Evolutionary conservation across 108 stramenopile species (phyloP).

Genomic region (Aurantiochytrium sp.): DNA sequence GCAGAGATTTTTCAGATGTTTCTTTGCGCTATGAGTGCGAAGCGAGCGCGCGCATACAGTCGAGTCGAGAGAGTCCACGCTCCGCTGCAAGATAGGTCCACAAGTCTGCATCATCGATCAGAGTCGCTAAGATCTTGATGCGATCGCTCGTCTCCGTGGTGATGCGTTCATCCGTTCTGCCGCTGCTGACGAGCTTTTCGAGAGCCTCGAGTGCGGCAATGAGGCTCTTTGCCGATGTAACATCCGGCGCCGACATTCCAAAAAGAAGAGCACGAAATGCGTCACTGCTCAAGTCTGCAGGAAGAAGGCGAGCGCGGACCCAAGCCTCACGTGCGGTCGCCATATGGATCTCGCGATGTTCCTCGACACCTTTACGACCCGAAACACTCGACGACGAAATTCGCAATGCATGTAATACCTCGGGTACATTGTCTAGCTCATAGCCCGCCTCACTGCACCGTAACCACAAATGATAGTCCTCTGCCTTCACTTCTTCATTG

Average conservation of each 20-base stretch:
- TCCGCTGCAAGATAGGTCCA: not conserved
- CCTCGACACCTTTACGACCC: not conserved
- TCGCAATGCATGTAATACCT: not conserved
- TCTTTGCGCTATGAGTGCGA: too few relatives aligned
- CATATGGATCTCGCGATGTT: not conserved
- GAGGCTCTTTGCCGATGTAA: not conserved
- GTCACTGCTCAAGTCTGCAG: not conserved
- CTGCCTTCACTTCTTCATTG: not conserved
- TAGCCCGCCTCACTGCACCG: not conserved
- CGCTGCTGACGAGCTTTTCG: not conserved
- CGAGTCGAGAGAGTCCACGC: not conserved
- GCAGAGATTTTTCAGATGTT: too few relatives aligned
- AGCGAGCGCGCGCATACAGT: not conserved
- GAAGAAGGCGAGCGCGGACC: not conserved
- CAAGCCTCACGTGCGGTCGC: not conserved
- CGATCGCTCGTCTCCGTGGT: not conserved
- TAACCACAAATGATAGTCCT: not conserved
- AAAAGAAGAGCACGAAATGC: not conserved
- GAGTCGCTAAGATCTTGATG: not conserved
- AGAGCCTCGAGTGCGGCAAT: not conserved
- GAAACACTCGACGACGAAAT: not conserved
- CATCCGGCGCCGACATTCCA: not conserved
- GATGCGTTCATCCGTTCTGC: not conserved
- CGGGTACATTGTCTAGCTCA: not conserved
- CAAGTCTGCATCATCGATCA: not conserved